Percentiles rank a stretch among this genome's conserved stretches.
Conservation (phyloP, 108 stramenopile species). For the Asterionellopsis glacialis region DNA sequence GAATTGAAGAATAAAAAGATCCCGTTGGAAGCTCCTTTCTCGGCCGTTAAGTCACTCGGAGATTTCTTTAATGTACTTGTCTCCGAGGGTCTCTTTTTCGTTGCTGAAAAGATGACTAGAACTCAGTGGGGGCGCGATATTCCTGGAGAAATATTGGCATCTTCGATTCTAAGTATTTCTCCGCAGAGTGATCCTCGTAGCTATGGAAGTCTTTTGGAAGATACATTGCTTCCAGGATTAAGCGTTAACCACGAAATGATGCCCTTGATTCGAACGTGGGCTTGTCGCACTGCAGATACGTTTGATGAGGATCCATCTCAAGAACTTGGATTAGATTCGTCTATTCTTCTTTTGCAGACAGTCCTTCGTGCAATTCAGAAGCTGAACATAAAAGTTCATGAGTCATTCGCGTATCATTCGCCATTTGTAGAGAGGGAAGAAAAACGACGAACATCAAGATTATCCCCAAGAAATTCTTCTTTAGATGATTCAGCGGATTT, state of each 20-base stretch:
- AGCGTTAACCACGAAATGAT: slow-evolving; percentile 58
- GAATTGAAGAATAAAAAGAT: slow-evolving; percentile 8
- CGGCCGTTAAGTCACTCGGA: slow-evolving; percentile 16
- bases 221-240: slow-evolving; percentile 55
- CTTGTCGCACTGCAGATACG: slow-evolving; percentile 60
- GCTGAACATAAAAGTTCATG: slow-evolving; percentile 17
- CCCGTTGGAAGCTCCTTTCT: slow-evolving; percentile 25
- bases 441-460: not conserved
- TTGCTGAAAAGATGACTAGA: slow-evolving; percentile 39
- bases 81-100: slow-evolving; percentile 34
- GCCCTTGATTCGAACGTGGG: slow-evolving; percentile 52
- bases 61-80: slow-evolving; percentile 31
- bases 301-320: slow-evolving; percentile 46
- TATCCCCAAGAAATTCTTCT: not conserved
- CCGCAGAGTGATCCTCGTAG: slow-evolving; percentile 32
- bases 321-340: slow-evolving; percentile 38
- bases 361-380: slow-evolving; percentile 4
- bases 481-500: not conserved
- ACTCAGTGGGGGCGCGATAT: slow-evolving; percentile 35
- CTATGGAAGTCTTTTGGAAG: slow-evolving; percentile 48
- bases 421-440: slow-evolving; percentile 29
- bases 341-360: slow-evolving; percentile 28
- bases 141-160: slow-evolving; percentile 32
- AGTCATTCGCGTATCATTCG: slow-evolving; percentile 31
- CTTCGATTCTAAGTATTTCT: slow-evolving; percentile 40